A percentile compares a stretch with the other conserved stretches of the same genome.
These are phyloP conservation scores for Artemisia tridentata DNA, from an alignment of 129 eudicot species.

Conservation along the genomic window DNA sequence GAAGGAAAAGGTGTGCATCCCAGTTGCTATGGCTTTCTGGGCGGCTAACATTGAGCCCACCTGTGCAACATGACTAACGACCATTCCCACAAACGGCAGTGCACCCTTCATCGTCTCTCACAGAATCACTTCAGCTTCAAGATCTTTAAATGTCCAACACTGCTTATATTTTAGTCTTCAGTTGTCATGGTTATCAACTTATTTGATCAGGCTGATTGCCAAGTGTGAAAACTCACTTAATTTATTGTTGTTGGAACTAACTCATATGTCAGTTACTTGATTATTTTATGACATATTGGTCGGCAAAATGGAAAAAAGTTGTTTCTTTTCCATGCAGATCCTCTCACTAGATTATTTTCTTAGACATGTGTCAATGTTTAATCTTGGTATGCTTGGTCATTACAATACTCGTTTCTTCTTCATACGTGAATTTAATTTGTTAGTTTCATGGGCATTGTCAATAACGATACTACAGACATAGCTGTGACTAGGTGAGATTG, in stretches of 20 bases:
- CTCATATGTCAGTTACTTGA: background rate
- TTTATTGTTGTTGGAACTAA: background rate
- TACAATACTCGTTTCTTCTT: no score
- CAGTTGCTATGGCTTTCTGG: conserved; percentile 48
- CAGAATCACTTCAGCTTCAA: conserved; percentile 6
- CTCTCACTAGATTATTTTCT: no score
- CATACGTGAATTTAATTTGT: no score
- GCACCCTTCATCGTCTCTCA: conserved; percentile 33
- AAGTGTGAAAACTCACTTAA: no score
- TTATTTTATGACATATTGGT: conserved; percentile 1
- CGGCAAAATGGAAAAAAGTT: background rate
- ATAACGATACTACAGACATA: no score
- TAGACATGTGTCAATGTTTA: no score
- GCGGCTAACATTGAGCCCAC: conserved; percentile 48
- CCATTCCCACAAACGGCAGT: conserved; percentile 55
- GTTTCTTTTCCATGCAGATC: no score
- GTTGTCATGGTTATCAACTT: background rate
- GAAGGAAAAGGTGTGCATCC: conserved; percentile 57
- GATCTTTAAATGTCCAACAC: background rate
- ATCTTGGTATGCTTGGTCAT: no score
- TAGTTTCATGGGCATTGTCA: no score
- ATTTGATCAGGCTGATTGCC: no score
- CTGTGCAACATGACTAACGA: conserved; percentile 46
- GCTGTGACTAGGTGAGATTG: no score
- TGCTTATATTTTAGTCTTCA: conserved; percentile 7